Evolutionary conservation across 2,329 filamentous ascomycete species (phyloP), one percentile per base, ranked within the genome.

Genomic region (Sporothrix pallida): DNA sequence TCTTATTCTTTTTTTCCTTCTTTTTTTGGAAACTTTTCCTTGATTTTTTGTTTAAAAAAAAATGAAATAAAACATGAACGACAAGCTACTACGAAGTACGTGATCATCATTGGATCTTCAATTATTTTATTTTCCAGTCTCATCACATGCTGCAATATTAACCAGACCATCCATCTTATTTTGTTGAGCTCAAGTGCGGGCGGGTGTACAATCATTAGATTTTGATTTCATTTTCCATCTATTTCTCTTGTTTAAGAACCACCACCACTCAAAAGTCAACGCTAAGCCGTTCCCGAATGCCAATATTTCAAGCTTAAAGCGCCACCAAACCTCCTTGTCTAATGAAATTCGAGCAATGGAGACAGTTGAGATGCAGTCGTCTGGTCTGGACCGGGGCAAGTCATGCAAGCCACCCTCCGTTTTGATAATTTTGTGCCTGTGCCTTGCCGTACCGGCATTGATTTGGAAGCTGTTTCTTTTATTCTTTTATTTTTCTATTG

Each of bases 241-340:
- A 3, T 31, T 23, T 15, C 7, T 3, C 56, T 58, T 23, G n/a
- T 13, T 58, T 15, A 15, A 1, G 26, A 23, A 58, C 20, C 13
- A 23, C 10, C 23, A 7, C 23, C 56, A 58, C 23, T 15, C 56
- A 58, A 15, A 31, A 58, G 23, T 13, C 13, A 31, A 13, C 56
- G 56, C 56, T 31, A 31, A 31, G 1, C 6, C 13, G 23, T 58
- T 23, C 56, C 23, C 56, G 56, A 58, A 23, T 31, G 56, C 56
- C 23, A 58, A 58, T 37, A 58, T 31, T 58, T 58, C 56, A 58
- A 58, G 56, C 56, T 58, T 31, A 31, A 58, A 58, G 26, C 23
- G 56, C 56, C 56, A 58, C 56, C 31, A 15, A 54, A 58, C 26
- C 23, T 10, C 9, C 10, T 37, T 37, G 56, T 37, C 26, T 60